Conservation (phyloP, 192 early-diverging fungal species). For the Coemansia sp. region DNA sequence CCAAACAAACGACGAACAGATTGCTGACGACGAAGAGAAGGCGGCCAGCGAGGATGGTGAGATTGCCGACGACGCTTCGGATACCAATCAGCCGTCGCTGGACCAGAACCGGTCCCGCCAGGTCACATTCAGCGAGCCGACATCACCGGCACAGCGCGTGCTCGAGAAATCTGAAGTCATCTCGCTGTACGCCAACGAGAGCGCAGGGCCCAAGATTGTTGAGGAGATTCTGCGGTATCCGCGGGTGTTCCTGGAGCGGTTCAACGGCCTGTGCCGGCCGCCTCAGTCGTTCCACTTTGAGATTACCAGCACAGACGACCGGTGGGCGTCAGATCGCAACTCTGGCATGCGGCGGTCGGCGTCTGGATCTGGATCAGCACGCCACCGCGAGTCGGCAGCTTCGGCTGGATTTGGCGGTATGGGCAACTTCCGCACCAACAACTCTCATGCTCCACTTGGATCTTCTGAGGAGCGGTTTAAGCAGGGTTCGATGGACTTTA, state of each 20-base stretch:
- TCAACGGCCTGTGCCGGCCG: constrained; percentile 62
- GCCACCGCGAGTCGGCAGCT: constrained; percentile 30
- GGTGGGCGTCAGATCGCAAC: constrained; percentile 48
- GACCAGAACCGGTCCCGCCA: constrained; percentile 44
- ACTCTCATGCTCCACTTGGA: constrained; percentile 18
- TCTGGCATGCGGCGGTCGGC: constrained; percentile 47
- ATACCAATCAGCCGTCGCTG: constrained; percentile 13
- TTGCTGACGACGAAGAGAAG: constrained; percentile 8
- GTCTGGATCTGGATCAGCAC: constrained; percentile 28
- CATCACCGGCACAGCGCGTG: constrained; percentile 40
- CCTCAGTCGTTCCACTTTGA: constrained; percentile 58
- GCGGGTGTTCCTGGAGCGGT: constrained; percentile 76
- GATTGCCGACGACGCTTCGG: constrained; percentile 16
- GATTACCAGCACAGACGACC: constrained; percentile 47
- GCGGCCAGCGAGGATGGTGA: constrained; percentile 28
- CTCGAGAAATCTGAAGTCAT: constrained; percentile 42
- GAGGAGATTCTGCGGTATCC: constrained; percentile 68
- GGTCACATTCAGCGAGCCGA: constrained; percentile 50
- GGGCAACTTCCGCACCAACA: constrained; percentile 49
- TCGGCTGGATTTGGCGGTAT: constrained; percentile 42
- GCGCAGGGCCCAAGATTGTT: constrained; percentile 45
- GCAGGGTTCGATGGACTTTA: constrained; percentile 43
- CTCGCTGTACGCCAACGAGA: constrained; percentile 54
- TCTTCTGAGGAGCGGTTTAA: constrained; percentile 50
- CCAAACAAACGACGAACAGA: no score